A percentile compares a stretch with the other conserved stretches of the same genome.
Conservation (phyloP, 495 filamentous ascomycete genomes). For the Sabuloglossum arenarium region DNA sequence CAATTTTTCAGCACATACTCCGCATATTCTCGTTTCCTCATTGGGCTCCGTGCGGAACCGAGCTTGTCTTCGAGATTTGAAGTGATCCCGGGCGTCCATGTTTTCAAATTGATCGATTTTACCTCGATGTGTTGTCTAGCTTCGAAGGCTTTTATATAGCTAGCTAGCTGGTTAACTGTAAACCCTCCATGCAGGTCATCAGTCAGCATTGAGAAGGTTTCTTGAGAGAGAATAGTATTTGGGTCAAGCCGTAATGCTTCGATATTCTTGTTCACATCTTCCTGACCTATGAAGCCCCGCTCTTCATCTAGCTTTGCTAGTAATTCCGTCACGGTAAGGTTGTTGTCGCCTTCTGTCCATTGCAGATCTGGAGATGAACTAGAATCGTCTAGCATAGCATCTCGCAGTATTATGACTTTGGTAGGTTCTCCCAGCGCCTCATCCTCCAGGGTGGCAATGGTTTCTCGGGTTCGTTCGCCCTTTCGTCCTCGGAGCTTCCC, state of each 20-base stretch:
- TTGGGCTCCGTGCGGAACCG: background rate
- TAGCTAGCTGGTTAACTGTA: background rate
- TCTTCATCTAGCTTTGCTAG: background rate
- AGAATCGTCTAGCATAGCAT: background rate
- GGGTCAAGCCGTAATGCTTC: background rate
- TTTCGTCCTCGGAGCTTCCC: background rate
- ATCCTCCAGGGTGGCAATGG: background rate
- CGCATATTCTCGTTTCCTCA: background rate
- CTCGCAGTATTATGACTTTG: conserved; percentile 5
- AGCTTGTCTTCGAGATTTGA: background rate
- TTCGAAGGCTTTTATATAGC: background rate
- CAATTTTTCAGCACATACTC: background rate
- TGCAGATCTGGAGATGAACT: background rate
- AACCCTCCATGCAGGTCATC: background rate
- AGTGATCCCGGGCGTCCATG: background rate
- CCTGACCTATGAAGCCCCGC: background rate
- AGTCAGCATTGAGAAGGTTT: background rate
- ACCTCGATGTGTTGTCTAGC: too few relatives aligned
- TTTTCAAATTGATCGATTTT: too few relatives aligned
- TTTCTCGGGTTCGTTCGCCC: background rate
- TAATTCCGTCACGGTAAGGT: background rate
- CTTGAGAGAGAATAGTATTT: background rate
- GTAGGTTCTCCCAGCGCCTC: conserved; percentile 1
- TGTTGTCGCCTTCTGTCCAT: background rate
- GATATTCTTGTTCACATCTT: conserved; percentile 1